Evolutionary conservation across 169 alveolate genomes (phyloP).

Genomic region (Cryptosporidium tyzzeri): DNA sequence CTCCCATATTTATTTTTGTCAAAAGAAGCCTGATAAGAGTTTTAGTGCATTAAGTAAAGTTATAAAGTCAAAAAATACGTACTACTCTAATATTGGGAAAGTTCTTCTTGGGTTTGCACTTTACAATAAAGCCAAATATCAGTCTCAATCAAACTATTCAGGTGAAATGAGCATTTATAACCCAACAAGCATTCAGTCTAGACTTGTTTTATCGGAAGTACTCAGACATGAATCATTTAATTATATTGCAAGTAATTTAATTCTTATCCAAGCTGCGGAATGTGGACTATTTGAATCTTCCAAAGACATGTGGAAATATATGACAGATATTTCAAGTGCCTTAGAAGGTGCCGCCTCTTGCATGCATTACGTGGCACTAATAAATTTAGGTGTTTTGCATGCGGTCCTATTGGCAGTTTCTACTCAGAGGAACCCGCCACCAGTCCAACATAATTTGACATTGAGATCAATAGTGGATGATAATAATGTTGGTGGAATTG

Average conservation of each 20-base stretch:
- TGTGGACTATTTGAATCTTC: conserved; percentile 41
- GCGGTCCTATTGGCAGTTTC: conserved; percentile 34
- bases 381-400: conserved; percentile 57
- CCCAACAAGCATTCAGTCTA: conserved; percentile 56
- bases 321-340: conserved; percentile 62
- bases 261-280: conserved; percentile 56
- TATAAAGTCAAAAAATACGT: conserved; percentile 29
- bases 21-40: conserved; percentile 47
- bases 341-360: conserved; percentile 49
- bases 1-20: conserved; percentile 43
- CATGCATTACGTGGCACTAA: conserved; percentile 56
- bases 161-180: conserved; percentile 36
- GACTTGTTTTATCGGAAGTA: conserved; percentile 45
- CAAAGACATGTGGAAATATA: conserved; percentile 49
- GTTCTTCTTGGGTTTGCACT: conserved; percentile 53
- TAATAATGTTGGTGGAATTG: conserved; percentile 8
- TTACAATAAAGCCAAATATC: conserved; percentile 55
- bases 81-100: conserved; percentile 53
- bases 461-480: conserved; percentile 58
- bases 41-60: conserved; percentile 50
- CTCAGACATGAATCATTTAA: conserved; percentile 36
- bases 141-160: conserved; percentile 4
- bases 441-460: conserved; percentile 58
- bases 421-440: conserved; percentile 67
- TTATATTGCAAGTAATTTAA: conserved; percentile 56